Evolutionary conservation across 768 basidiomycete genomes (phyloP).

Genomic region (Rhizopogon vulgaris): DNA sequence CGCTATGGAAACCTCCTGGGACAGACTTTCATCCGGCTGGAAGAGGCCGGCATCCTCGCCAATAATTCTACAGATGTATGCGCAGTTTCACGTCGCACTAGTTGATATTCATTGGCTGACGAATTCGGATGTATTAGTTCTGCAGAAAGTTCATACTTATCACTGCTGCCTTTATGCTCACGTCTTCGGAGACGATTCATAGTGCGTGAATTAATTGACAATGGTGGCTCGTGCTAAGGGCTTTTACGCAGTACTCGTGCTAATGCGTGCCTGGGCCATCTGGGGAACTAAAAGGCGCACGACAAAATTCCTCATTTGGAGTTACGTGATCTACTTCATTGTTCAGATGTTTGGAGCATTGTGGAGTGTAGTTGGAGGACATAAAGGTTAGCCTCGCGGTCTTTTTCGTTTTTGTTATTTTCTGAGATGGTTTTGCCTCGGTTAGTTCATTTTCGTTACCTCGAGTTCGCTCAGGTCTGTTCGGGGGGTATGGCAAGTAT

Average conservation of each 20-base stretch:
- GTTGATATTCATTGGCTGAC: not conserved
- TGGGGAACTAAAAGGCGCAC: constrained; percentile 8
- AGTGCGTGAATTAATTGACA: constrained; percentile 6
- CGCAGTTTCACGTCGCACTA: not conserved
- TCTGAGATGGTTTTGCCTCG: not conserved
- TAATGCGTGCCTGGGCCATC: constrained; percentile 20
- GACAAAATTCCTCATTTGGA: not conserved
- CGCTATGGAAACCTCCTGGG: constrained; percentile 13
- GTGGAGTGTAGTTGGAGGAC: not conserved
- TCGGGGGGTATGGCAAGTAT: constrained; percentile 1
- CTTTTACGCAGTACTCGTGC: constrained; percentile 14
- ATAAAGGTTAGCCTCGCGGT: not conserved
- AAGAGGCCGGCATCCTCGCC: constrained; percentile 16
- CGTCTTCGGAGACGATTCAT: constrained; percentile 17
- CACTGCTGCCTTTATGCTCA: not conserved
- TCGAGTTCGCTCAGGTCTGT: constrained; percentile 11
- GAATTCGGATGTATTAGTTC: constrained; percentile 9
- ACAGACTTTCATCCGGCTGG: constrained; percentile 15
- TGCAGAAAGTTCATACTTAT: constrained; percentile 4
- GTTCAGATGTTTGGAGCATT: not conserved
- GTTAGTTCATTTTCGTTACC: constrained; percentile 5
- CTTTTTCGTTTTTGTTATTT: not conserved
- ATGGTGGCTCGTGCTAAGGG: not conserved
- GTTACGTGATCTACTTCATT: constrained; percentile 10
- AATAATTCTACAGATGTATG: constrained; percentile 11